A percentile compares a stretch with the other conserved stretches of the same genome.
Evolutionary conservation across 495 filamentous ascomycete genomes (phyloP).

Genomic region (Cladorrhinum samala): DNA sequence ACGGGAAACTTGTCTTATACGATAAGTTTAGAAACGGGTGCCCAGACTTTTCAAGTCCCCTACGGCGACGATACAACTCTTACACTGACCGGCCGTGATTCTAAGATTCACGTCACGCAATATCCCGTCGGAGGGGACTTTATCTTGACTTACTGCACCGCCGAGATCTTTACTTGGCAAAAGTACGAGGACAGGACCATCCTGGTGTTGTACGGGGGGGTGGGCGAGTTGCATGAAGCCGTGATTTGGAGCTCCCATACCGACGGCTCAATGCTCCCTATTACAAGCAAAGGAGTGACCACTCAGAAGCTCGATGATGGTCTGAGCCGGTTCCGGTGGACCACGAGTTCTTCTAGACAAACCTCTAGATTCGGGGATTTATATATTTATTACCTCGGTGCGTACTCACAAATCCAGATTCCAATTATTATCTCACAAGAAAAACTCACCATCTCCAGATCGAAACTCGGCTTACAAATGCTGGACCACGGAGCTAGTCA

Average conservation of each 20-base stretch:
- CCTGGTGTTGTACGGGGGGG: slow-evolving; percentile 63
- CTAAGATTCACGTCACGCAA: slow-evolving; percentile 66
- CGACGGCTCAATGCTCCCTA: slow-evolving; percentile 26
- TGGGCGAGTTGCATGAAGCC: slow-evolving; percentile 63
- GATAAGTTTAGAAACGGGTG: slow-evolving; percentile 56
- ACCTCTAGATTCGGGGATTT: no score
- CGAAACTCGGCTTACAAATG: slow-evolving; percentile 72
- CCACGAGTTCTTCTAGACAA: no score
- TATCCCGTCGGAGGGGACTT: slow-evolving; percentile 62
- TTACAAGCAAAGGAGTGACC: neutral
- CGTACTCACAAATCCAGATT: no score
- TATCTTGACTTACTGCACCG: slow-evolving; percentile 66
- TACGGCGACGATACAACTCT: no score
- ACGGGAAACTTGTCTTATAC: slow-evolving; percentile 39
- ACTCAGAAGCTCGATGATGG: no score
- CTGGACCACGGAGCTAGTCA: slow-evolving; percentile 56
- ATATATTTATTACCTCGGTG: no score
- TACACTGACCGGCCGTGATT: slow-evolving; percentile 71
- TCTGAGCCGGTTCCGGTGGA: no score
- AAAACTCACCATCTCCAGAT: slow-evolving; percentile 34
- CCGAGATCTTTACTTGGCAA: slow-evolving; percentile 63
- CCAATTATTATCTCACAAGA: no score
- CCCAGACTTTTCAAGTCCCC: no score
- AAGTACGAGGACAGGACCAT: slow-evolving; percentile 41
- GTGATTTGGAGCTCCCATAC: slow-evolving; percentile 31